Percentiles rank a stretch among this genome's conserved stretches.
phyloP scores from a whole-genome alignment of 2,329 filamentous ascomycete genomes.

The Stachybotrys chartarum region DNA sequence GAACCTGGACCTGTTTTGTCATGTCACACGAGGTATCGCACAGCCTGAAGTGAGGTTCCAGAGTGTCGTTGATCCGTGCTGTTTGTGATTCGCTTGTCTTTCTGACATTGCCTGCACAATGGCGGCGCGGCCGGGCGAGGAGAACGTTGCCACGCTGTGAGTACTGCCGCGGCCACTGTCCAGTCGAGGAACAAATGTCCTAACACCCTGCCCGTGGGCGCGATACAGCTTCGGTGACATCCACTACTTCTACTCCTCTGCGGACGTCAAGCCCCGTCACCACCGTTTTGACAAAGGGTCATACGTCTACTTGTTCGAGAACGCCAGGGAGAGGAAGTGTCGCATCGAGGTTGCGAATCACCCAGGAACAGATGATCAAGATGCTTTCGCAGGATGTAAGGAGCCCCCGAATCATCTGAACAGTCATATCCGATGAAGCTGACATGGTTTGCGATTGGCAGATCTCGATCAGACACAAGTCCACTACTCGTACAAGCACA shows the following conservation, averaged over 20 bases:
- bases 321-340: constrained; percentile 57
- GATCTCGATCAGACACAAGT: constrained; percentile 60
- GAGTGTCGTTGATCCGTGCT: background rate
- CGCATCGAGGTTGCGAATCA: constrained; percentile 72
- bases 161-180: constrained; percentile 11
- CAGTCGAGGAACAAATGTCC: constrained; percentile 2
- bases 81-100: background rate
- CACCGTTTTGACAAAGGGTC: constrained; percentile 75
- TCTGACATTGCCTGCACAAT: constrained; percentile 19
- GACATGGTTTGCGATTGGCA: constrained; percentile 22
- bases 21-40: too few species aligned
- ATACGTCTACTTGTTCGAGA: constrained; percentile 75
- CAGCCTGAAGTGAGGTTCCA: background rate
- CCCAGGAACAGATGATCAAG: constrained; percentile 67
- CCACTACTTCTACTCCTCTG: constrained; percentile 72
- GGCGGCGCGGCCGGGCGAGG: constrained; percentile 40
- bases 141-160: constrained; percentile 44
- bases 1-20: too few species aligned
- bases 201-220: background rate
- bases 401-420: background rate
- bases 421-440: constrained; percentile 5
- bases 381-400: constrained; percentile 73
- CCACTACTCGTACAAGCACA: constrained; percentile 67
- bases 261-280: constrained; percentile 60
- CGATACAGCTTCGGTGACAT: constrained; percentile 64